These are phyloP conservation scores for Acrodontium crateriforme DNA, from an alignment of 2,329 filamentous ascomycete species.

Conservation along the genomic window DNA sequence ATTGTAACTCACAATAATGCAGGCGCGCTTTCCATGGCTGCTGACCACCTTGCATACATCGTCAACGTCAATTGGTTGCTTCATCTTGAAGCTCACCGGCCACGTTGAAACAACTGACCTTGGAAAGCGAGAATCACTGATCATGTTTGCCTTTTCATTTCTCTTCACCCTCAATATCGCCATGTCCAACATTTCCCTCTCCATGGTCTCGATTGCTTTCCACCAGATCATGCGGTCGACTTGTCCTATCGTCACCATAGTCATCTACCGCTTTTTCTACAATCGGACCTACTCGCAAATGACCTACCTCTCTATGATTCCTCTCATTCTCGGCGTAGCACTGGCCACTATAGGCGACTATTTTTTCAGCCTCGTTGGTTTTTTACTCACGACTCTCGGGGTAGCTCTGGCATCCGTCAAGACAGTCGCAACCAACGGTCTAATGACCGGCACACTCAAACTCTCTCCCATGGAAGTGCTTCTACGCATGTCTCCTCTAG, in stretches of 20 bases:
- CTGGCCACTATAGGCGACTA: conserved; percentile 50
- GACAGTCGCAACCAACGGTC: conserved; percentile 49
- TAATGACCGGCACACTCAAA: conserved; percentile 47
- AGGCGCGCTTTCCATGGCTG: conserved; percentile 48
- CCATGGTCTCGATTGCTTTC: conserved; percentile 48
- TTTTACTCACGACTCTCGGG: conserved; percentile 25
- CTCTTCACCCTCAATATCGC: conserved; percentile 52
- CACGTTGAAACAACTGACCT: conserved; percentile 41
- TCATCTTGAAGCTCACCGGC: conserved; percentile 37
- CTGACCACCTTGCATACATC: conserved; percentile 45
- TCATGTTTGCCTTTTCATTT: conserved; percentile 44
- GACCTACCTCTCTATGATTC: conserved; percentile 47
- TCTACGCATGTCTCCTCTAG: conserved; percentile 47
- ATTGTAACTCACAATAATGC: too few species aligned
- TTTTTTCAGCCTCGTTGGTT: conserved; percentile 44
- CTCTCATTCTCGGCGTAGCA: conserved; percentile 46
- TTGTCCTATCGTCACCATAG: conserved; percentile 46
- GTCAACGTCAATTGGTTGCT: conserved; percentile 45
- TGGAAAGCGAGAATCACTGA: conserved; percentile 38
- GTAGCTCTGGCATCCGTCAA: conserved; percentile 31
- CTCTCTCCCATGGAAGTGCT: conserved; percentile 47
- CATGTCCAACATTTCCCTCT: conserved; percentile 50
- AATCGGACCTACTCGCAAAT: conserved; percentile 39
- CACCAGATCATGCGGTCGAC: conserved; percentile 52
- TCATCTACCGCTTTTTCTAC: conserved; percentile 46